Evolutionary conservation across 2,329 filamentous ascomycete species (phyloP).

Genomic region (Cladophialophora yegresii): DNA sequence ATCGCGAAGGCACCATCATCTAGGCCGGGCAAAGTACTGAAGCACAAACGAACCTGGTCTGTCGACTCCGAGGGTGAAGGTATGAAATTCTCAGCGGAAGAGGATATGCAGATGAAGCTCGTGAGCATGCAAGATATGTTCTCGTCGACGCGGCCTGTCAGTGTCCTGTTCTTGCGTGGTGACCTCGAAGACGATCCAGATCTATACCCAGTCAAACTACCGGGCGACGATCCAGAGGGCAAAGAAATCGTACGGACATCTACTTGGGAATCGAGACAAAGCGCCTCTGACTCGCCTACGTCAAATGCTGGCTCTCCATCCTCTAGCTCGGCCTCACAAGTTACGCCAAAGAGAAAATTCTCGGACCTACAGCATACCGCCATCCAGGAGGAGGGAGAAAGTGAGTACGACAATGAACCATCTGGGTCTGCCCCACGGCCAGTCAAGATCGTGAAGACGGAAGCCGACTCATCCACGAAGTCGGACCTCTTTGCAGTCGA

Average conservation of each 20-base stretch:
- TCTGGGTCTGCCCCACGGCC: constrained; percentile 17
- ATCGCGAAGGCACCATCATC: constrained; percentile 48
- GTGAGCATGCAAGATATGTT: constrained; percentile 51
- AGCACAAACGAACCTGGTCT: constrained; percentile 94
- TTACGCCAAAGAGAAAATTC: constrained; percentile 48
- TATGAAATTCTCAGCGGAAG: constrained; percentile 40
- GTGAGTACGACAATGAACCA: constrained; percentile 25
- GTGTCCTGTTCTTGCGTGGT: constrained; percentile 47
- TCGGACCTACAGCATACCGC: constrained; percentile 33
- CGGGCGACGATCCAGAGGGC: constrained; percentile 41
- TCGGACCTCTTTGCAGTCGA: constrained; percentile 56
- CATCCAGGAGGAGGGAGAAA: constrained; percentile 33
- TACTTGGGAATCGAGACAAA: constrained; percentile 41
- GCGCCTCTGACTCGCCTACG: constrained; percentile 40
- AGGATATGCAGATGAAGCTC: constrained; percentile 50
- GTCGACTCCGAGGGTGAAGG: constrained; percentile 69
- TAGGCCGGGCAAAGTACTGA: constrained; percentile 77
- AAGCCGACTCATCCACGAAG: constrained; percentile 17
- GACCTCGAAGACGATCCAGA: constrained; percentile 52
- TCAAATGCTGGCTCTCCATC: constrained; percentile 45
- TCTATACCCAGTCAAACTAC: constrained; percentile 46
- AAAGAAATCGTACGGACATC: constrained; percentile 39
- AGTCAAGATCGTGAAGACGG: constrained; percentile 32
- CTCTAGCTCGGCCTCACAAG: constrained; percentile 45
- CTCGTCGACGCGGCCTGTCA: constrained; percentile 47